Base-by-base conservation (phyloP, 257 asterid genomes). In the Solanum neorickii region DNA sequence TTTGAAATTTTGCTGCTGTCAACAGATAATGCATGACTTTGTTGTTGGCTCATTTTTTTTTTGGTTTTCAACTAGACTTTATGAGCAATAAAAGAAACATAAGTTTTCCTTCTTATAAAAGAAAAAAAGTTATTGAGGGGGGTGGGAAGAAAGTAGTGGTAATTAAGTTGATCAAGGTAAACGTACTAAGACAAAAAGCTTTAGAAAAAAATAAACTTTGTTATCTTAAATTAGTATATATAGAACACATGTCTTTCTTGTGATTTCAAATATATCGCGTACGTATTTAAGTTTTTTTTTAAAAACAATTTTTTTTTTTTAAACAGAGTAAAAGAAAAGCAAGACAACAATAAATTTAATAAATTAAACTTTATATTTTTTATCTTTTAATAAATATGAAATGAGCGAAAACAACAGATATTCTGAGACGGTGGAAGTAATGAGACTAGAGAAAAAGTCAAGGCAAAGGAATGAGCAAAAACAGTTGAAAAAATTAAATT, bases 11-110 rank as follows among this genome's bases (percentile, higher is more conserved):
- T 70, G 12, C 83, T 44, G 2, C 37, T 82, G 12, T 60, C 86
- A 73, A 87, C 82, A 37, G 91, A 77, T 70, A 89, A 41, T 13
- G n/a, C 85, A 80, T 47, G 20, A 80, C 35, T n/a, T 29, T 74
- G 29, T 72, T 44, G 87, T 65, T 89, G 88, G 77, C 49, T 85
- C 88, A 86, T 86, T 73, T 86, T 49, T 82, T 80, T 49, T 37
- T 37, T 33, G 35, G 25, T 49, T 27, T 78, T 25, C 4, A 76
- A 42, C 35, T 76, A 12, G 33, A 76, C 83, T 76, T 76, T 76
- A 76, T 42, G 83, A 76, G 83, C 83, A 76, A 42, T 41, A 76
- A 39, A 78, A 78, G 41, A 12, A 16, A 47, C 65, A 27, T 47
- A 10, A 16, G 18, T 3, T 80, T 80, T 80, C 68, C 42, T 80